These are phyloP conservation scores for Delonix regia DNA, from an alignment of 306 rosid species.

Conservation along the genomic window DNA sequence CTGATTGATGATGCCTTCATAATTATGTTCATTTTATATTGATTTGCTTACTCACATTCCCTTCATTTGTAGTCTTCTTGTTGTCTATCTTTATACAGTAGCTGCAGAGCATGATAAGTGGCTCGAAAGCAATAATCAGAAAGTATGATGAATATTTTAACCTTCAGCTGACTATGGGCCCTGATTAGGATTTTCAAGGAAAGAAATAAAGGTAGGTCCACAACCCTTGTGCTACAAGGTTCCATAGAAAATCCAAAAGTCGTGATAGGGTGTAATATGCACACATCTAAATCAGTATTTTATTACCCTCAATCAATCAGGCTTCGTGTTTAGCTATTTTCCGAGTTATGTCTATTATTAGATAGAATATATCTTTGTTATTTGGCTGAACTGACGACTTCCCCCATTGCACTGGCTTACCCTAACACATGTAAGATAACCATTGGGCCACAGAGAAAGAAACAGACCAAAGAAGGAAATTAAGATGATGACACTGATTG, in stretches of 20 bases:
- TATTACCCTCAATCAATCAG: conserved; percentile 9
- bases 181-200: conserved; percentile 26
- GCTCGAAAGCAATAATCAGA: conserved; percentile 27
- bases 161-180: conserved; percentile 19
- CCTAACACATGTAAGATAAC: conserved; percentile 3
- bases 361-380: conserved; percentile 10
- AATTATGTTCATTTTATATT: conserved; percentile 24
- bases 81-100: conserved; percentile 41
- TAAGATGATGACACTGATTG: conserved; percentile 1
- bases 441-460: not conserved
- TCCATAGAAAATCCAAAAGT: conserved; percentile 20
- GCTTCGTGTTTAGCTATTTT: conserved; percentile 3
- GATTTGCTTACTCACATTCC: conserved; percentile 38
- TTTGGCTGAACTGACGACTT: not conserved
- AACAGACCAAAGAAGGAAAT: not conserved
- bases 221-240: conserved; percentile 22
- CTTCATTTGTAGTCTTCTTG: conserved; percentile 37
- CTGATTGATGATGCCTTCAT: conserved; percentile 21
- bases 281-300: conserved; percentile 25
- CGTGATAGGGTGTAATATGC: conserved; percentile 14
- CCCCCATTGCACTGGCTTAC: not conserved
- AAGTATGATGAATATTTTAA: conserved; percentile 10
- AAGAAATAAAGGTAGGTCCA: conserved; percentile 34
- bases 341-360: not conserved
- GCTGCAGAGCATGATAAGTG: conserved; percentile 31